Base-by-base conservation (phyloP, 2,329 filamentous ascomycete genomes). In the Cladorrhinum sp. region DNA sequence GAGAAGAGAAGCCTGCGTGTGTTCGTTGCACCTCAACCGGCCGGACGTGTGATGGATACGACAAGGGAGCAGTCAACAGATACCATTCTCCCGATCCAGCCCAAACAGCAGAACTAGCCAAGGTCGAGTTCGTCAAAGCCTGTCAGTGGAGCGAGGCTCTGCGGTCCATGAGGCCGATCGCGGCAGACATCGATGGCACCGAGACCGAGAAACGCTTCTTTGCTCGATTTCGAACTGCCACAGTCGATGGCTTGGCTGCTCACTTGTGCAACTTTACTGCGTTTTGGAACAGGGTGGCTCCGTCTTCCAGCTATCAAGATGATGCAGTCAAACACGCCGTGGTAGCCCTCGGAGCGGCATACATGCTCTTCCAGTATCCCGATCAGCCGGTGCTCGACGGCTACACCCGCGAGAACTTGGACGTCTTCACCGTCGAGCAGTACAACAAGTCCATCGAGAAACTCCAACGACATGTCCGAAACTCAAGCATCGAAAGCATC, bases 391-490 rank as follows among this genome's bases (percentile, higher is more conserved):
- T 63, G 53, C 20, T 66, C 55, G 60, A 63, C 24, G 57, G 65
- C 14, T 55, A 65, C 39, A 59, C 64, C 28, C 65, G 66, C 4
- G 68, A 68, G 23, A 65, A 71, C 26, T 66, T 73, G 2, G 74
- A 77, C 53, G 65, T 73, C 5, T 75, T 76, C 63, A 72, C 71
- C 46, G 73, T 77, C 59, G 70, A 74, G 58, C 73, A 77, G 57
- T 77, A 77, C 64, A 74, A 73, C 64, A 67, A 69, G 9, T 73
- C 75, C 20, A 73, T 77, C 56, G 71, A 71, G 53, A 68, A 70
- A 20, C 68, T 76, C 16, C 68, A 70, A 28, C 60, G 57, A 36
- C 69, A 71, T 55, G 68, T 68, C 6, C 62, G 61, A 4, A 67
- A 66, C 3, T 64, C 66, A 2, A 64, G 62, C 23, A 51, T 61